phyloP scores from a whole-genome alignment of 2,329 filamentous ascomycete genomes.

The Cladophialophora carrionii region DNA sequence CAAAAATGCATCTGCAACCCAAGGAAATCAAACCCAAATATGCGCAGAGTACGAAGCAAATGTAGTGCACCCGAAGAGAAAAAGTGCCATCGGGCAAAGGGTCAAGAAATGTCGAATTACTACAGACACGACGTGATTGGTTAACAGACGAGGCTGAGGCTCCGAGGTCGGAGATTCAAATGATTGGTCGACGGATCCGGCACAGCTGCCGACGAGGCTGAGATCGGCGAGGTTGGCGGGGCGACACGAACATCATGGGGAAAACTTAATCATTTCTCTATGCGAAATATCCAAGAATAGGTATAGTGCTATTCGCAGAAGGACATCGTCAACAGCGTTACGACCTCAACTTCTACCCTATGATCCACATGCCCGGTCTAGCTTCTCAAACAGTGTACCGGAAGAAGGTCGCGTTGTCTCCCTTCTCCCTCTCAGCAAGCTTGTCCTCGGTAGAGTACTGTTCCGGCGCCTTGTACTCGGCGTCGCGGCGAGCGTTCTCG shows the following conservation, averaged over 20 bases:
- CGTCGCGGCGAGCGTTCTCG: slow-evolving; percentile 33
- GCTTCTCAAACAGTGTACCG: slow-evolving; percentile 28
- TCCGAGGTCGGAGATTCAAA: not conserved
- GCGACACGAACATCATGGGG: too few species aligned
- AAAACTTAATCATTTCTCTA: not conserved
- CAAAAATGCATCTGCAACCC: not conserved
- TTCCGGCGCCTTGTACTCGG: slow-evolving; percentile 25
- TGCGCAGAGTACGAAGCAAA: not conserved
- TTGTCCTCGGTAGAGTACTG: slow-evolving; percentile 28
- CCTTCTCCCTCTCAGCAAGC: slow-evolving; percentile 29
- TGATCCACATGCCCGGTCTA: not conserved
- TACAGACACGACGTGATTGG: not conserved
- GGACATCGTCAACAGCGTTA: slow-evolving; percentile 1
- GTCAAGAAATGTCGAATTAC: not conserved
- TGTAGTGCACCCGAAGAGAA: not conserved
- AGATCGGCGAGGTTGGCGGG: too few species aligned
- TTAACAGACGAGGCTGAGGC: not conserved
- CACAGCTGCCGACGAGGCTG: too few species aligned
- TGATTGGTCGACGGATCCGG: too few species aligned
- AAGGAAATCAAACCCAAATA: not conserved
- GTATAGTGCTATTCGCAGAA: not conserved
- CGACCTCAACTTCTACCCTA: not conserved
- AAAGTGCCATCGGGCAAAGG: not conserved
- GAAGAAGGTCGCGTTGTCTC: slow-evolving; percentile 34
- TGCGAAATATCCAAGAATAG: not conserved